phyloP scores from a whole-genome alignment of 768 basidiomycete genomes.

The Chalciporus piperatus region DNA sequence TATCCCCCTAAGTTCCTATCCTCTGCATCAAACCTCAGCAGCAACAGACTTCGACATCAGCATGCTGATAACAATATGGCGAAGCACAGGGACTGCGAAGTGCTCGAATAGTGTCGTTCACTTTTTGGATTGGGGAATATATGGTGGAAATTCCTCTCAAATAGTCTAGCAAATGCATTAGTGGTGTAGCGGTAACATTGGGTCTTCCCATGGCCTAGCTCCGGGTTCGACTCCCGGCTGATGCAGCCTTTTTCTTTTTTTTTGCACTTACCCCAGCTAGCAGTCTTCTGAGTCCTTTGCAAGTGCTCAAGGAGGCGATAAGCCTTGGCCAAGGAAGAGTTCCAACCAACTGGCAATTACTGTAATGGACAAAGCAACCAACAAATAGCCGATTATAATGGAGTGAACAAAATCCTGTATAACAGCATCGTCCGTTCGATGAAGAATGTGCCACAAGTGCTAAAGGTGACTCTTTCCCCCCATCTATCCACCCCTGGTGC shows the following conservation, averaged over 20 bases:
- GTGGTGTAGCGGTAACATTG: slow-evolving; percentile 87
- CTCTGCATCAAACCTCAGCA: too few species aligned
- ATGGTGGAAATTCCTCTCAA: neutral
- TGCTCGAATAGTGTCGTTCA: too few species aligned
- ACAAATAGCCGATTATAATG: too few species aligned
- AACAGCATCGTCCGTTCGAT: neutral
- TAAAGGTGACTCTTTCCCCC: neutral
- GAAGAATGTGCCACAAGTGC: neutral
- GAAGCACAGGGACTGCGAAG: too few species aligned
- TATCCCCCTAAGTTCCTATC: too few species aligned
- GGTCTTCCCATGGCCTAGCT: slow-evolving; percentile 76
- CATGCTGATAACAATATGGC: too few species aligned
- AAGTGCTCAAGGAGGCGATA: neutral
- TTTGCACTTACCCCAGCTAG: neutral
- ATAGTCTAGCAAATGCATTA: slow-evolving; percentile 25
- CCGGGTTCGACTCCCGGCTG: slow-evolving; percentile 61
- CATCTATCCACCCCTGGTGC: neutral
- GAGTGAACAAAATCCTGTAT: neutral
- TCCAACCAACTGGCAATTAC: too few species aligned
- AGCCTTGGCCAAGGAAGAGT: too few species aligned
- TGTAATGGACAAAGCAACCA: too few species aligned
- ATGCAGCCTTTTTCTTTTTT: slow-evolving; percentile 32
- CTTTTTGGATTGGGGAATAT: too few species aligned
- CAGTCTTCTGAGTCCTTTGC: too few species aligned
- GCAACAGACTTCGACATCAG: too few species aligned